Percentiles rank a stretch among this genome's conserved stretches.
Evolutionary conservation across 257 asterid genomes (phyloP).

Genomic region (Asclepias syriaca): DNA sequence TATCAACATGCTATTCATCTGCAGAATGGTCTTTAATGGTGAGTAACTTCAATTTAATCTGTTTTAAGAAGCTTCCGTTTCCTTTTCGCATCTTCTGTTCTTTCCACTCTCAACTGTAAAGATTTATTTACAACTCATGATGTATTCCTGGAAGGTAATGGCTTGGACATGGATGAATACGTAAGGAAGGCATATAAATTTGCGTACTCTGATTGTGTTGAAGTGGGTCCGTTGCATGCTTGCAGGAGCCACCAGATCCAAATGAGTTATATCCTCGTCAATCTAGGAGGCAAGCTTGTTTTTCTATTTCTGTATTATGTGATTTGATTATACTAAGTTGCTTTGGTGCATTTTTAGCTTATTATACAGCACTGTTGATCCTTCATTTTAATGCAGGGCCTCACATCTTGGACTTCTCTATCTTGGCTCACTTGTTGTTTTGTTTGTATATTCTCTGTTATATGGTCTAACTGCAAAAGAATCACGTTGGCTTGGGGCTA

Average conservation of each 20-base stretch:
- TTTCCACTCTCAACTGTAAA: neutral
- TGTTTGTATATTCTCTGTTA: slow-evolving; percentile 82
- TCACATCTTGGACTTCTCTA: slow-evolving; percentile 96
- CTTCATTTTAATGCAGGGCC: slow-evolving; percentile 61
- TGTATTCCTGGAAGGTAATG: slow-evolving; percentile 58
- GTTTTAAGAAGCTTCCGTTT: slow-evolving; percentile 7
- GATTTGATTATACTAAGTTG: neutral
- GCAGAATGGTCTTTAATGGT: slow-evolving; percentile 99
- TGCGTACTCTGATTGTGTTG: slow-evolving; percentile 96
- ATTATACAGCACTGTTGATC: neutral
- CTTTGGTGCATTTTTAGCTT: neutral
- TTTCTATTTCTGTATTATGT: neutral
- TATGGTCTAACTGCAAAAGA: slow-evolving; percentile 98
- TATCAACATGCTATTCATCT: slow-evolving; percentile 96
- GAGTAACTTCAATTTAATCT: slow-evolving; percentile 13
- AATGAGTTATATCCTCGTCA: slow-evolving; percentile 92
- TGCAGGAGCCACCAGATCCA: slow-evolving; percentile 97
- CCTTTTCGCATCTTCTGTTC: neutral
- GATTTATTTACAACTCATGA: slow-evolving; percentile 5
- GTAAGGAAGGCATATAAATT: slow-evolving; percentile 95
- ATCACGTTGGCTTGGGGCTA: slow-evolving; percentile 97
- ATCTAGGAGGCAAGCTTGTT: slow-evolving; percentile 64
- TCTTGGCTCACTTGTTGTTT: slow-evolving; percentile 82
- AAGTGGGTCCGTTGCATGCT: slow-evolving; percentile 95
- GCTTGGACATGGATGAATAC: slow-evolving; percentile 91